Evolutionary conservation across 257 asterid species (phyloP), one percentile per base, ranked within the genome.

Genomic region (Capsicum chinense): DNA sequence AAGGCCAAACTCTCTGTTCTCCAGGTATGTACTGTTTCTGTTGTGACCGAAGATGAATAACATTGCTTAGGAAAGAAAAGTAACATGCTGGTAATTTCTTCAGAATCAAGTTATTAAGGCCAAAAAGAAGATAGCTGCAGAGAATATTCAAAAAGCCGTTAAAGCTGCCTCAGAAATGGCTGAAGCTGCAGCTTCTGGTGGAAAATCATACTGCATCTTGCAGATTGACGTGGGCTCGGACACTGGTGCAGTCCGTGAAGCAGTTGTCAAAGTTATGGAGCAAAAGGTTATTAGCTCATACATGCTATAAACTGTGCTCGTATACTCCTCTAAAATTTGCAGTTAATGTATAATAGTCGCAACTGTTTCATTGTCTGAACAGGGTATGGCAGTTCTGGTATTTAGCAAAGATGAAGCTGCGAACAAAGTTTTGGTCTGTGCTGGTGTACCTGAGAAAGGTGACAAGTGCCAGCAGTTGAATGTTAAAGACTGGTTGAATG

Each of bases 241-340:
- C 91, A 93, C 97, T 69, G n/a, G 92, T 76, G 99, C 99, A 85
- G 89, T 97, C 56, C 97, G 99, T n/a, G 99, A 97, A 90, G 99
- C 99, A 81, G 99, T 93, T 85, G 93, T 97, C 83, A 92, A 94
- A 93, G 96, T 97, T 89, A 92, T 92, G 92, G 98, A 94, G 86
- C 89, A 94, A 87, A 94, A 95, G 98, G 98, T 94, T 76, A 66
- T 78, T 81, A 80, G 80, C 58, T 76, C 64, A 60, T 79, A 19
- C 83, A 33, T 81, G 21, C 58, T 68, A 12, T 26, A 39, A 79
- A 74, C 59, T 17, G 26, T 44, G 79, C 47, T 21, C 1, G 47
- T 16, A 57, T 54, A 21, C 8, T 54, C 64, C 47, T 52, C 63
- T 26, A 26, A 54, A 52, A 13, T 47, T n/a, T 26, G 15, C 14